Evolutionary conservation across 2,329 filamentous ascomycete species (phyloP), one percentile per base, ranked within the genome.

Genomic region (Clonostachys sp.): DNA sequence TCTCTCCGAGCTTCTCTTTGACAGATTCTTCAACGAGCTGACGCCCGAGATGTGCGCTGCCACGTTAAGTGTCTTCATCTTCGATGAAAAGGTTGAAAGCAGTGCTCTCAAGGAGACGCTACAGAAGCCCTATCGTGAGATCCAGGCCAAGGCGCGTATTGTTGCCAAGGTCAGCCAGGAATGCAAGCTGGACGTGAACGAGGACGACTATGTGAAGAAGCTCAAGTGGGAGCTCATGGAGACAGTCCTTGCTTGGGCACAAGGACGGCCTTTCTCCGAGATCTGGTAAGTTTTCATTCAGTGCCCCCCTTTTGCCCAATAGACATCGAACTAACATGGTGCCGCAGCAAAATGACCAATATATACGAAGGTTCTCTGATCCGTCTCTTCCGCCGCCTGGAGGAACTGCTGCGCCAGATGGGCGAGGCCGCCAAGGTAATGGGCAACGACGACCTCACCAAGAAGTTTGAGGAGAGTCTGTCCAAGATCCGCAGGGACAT

Each of bases 211-310:
- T 60, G 81, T 94, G 18, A 77, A 88, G 57, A 86, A 84, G 45
- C 87, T 99, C 72, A 96, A 96, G 73, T 91, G 84, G 75, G 86
- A 97, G 72, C 75, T 99, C 45, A 97, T 99, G 92, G 92, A 96
- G 62, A 94, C 96, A 35, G 91, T 99, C 5, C 88, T 85, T 60
- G 80, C 87, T 6, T 99, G 94, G 94, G 86, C 90, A 6, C 87
- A 94, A 55, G 94, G 92, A 44, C 87, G 87, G 56, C 84, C 88
- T 1, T 99, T 99, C 72, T 83, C 88, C 1, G 85, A 96, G 57
- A 96, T 99, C 52, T 97, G 94, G 92, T 96, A 81, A 62, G 89
- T 81, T 48, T 12, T 18, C 12, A 6, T 34, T 48, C 35, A 30
- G 42, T 45, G 20, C 39, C 20, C 30, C 2, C 24, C 16, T n/a